Conservation (phyloP, 805 yeast genomes). For the Ogataea angusta region DNA sequence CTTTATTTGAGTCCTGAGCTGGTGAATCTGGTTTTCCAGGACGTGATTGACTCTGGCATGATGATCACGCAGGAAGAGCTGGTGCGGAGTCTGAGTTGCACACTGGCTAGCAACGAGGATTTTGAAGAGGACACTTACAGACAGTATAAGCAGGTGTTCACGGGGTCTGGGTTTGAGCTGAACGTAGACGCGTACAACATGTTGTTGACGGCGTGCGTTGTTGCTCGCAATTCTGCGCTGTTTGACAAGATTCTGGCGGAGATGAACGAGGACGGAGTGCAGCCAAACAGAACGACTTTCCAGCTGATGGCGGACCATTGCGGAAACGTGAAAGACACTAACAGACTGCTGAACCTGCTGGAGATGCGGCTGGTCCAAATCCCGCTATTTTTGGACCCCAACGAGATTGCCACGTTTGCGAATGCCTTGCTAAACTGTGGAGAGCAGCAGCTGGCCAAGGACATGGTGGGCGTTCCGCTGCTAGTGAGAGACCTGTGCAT, state of each 20-base stretch:
- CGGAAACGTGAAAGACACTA: slow-evolving; percentile 12
- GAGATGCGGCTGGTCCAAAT: slow-evolving; percentile 18
- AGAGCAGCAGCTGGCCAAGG: slow-evolving; percentile 16
- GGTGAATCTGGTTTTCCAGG: slow-evolving; percentile 17
- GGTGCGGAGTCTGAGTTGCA: slow-evolving; percentile 13
- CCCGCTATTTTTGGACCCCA: slow-evolving; percentile 12
- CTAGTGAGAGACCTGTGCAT: slow-evolving; percentile 16
- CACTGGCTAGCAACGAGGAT: slow-evolving; percentile 7
- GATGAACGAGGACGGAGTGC: slow-evolving; percentile 12
- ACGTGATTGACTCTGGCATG: slow-evolving; percentile 20
- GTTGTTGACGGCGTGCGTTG: slow-evolving; percentile 19
- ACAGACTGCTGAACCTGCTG: slow-evolving; percentile 19
- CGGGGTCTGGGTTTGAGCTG: slow-evolving; percentile 14
- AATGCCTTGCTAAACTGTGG: slow-evolving; percentile 16
- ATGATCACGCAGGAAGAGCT: slow-evolving; percentile 20
- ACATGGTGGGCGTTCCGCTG: slow-evolving; percentile 20
- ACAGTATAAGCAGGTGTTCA: slow-evolving; percentile 7
- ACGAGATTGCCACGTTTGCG: slow-evolving; percentile 17
- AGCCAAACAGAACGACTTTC: slow-evolving; percentile 21
- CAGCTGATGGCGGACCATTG: slow-evolving; percentile 15
- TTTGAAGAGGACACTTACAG: slow-evolving; percentile 15
- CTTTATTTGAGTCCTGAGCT: slow-evolving; percentile 10
- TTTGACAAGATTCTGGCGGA: slow-evolving; percentile 18
- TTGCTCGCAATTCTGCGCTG: slow-evolving; percentile 13
- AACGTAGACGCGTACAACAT: slow-evolving; percentile 16